phyloP scores from a whole-genome alignment of 768 basidiomycete species.

The Auricularia sp. region DNA sequence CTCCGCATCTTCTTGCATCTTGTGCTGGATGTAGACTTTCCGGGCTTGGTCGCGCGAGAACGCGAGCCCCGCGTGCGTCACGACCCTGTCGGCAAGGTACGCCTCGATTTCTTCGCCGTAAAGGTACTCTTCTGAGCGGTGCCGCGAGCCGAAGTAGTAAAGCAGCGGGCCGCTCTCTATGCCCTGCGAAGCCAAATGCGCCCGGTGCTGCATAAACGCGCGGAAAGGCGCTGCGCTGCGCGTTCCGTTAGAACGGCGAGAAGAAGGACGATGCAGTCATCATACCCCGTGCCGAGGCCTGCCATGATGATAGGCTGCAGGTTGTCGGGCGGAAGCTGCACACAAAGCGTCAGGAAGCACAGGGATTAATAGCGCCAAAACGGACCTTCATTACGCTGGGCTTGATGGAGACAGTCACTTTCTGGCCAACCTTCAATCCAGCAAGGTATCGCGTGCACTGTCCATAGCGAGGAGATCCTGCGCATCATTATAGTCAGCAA shows the following conservation, averaged over 20 bases:
- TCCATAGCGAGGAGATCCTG: constrained; percentile 72
- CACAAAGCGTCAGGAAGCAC: constrained; percentile 8
- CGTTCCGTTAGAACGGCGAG: not conserved
- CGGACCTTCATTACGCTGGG: constrained; percentile 97
- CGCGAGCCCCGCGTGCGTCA: constrained; percentile 85
- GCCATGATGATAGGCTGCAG: constrained; percentile 96
- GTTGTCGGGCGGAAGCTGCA: constrained; percentile 69
- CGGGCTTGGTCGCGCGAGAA: constrained; percentile 89
- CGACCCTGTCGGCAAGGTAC: constrained; percentile 72
- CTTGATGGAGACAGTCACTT: constrained; percentile 95
- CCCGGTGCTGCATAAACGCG: constrained; percentile 94
- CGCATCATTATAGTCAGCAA: constrained; percentile 1
- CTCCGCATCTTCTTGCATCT: constrained; percentile 86
- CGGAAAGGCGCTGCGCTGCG: constrained; percentile 86
- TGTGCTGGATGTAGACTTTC: constrained; percentile 98
- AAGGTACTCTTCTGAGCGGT: constrained; percentile 90
- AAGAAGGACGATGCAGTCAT: constrained; percentile 4
- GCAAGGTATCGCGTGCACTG: constrained; percentile 96
- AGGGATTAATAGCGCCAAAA: constrained; percentile 1
- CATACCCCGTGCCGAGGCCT: constrained; percentile 81
- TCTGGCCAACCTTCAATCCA: constrained; percentile 70
- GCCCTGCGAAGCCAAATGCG: constrained; percentile 65
- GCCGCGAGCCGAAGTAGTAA: constrained; percentile 98
- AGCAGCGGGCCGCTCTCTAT: constrained; percentile 82
- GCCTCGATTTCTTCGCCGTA: constrained; percentile 96